A percentile compares a stretch with the other conserved stretches of the same genome.
Evolutionary conservation across 805 yeast genomes (phyloP).

Genomic region (Wickerhamomyces tratensis): DNA sequence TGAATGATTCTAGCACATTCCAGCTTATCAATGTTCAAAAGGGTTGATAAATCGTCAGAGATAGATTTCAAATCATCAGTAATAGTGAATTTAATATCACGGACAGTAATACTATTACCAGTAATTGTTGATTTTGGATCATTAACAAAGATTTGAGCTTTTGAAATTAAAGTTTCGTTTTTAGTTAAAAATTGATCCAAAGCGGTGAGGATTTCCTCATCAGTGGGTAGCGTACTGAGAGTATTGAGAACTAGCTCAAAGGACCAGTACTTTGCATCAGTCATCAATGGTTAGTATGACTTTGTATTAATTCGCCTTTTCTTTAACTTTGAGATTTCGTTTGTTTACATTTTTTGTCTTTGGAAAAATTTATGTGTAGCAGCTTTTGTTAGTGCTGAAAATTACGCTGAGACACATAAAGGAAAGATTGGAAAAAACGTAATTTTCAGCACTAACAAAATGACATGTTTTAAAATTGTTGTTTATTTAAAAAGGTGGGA

Average conservation of each 20-base stretch:
- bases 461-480: no score
- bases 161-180: conserved; percentile 5
- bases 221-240: conserved; percentile 3
- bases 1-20: conserved; percentile 25
- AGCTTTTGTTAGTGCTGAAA: background rate
- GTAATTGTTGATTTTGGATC: conserved; percentile 4
- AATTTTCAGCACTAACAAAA: background rate
- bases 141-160: conserved; percentile 5
- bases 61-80: conserved; percentile 24
- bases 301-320: no score
- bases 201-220: conserved; percentile 7
- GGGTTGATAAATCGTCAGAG: conserved; percentile 29
- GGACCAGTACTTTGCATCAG: conserved; percentile 7
- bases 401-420: background rate
- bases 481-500: no score
- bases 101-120: conserved; percentile 23
- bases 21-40: conserved; percentile 27
- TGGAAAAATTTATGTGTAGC: no score
- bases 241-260: conserved; percentile 15
- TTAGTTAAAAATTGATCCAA: conserved; percentile 9
- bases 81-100: conserved; percentile 30
- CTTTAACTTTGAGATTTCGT: no score
- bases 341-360: no score
- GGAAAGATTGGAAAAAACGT: background rate
- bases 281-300: background rate